phyloP scores from a whole-genome alignment of 1,284 basidiomycete species.

The Meira miltonrushii region DNA sequence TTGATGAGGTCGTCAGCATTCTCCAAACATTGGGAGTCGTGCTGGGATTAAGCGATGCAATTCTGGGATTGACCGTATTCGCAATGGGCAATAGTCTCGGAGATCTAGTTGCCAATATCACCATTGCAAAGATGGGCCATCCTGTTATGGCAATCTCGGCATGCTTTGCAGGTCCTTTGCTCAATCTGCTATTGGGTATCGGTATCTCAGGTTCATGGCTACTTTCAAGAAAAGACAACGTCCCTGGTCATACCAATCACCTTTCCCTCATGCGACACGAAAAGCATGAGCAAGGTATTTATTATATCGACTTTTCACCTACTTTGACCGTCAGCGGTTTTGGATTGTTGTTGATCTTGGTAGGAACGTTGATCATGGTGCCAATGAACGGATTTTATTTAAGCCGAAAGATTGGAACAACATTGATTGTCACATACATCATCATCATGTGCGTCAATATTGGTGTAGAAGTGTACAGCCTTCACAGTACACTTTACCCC shows the following conservation, averaged over 20 bases:
- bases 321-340: constrained; percentile 77
- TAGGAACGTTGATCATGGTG: constrained; percentile 74
- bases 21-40: constrained; percentile 80
- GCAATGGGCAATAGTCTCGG: constrained; percentile 93
- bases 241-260: background rate
- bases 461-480: constrained; percentile 23
- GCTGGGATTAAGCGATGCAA: constrained; percentile 91
- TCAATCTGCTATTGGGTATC: constrained; percentile 87
- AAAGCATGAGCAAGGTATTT: constrained; percentile 41
- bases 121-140: constrained; percentile 56
- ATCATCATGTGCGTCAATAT: constrained; percentile 40
- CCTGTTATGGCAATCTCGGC: constrained; percentile 65
- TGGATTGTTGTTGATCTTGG: constrained; percentile 69
- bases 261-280: background rate
- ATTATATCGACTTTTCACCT: constrained; percentile 69
- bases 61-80: constrained; percentile 92
- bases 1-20: constrained; percentile 46
- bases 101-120: constrained; percentile 93
- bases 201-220: constrained; percentile 64
- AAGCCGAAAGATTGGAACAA: constrained; percentile 70
- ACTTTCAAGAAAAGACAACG: constrained; percentile 4
- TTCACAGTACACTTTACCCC: background rate
- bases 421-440: constrained; percentile 69
- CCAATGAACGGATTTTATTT: constrained; percentile 78
- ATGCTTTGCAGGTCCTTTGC: constrained; percentile 90